Evolutionary conservation across 2,329 filamentous ascomycete genomes (phyloP).

Genomic region (Periconia macrospinosa): DNA sequence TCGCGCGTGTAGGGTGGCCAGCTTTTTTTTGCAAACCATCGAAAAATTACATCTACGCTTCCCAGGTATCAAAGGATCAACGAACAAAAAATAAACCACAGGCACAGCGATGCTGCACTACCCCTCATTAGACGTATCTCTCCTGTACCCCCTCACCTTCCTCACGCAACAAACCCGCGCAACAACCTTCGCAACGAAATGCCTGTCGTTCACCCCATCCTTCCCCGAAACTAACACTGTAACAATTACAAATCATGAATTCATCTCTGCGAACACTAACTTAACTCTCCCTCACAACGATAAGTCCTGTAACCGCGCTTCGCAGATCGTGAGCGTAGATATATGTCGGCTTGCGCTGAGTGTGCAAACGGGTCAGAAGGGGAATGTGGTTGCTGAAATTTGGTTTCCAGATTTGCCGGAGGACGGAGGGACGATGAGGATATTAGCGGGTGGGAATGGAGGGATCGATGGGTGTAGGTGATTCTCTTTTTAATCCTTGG

Average conservation of each 20-base stretch:
- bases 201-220: conserved; percentile 23
- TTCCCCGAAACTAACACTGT: conserved; percentile 22
- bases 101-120: too few relatives aligned
- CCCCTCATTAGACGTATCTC: too few relatives aligned
- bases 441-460: conserved; percentile 46
- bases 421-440: conserved; percentile 40
- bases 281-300: conserved; percentile 43
- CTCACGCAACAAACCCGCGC: too few relatives aligned
- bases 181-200: too few relatives aligned
- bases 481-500: not conserved
- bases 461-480: conserved; percentile 40
- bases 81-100: too few relatives aligned
- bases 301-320: conserved; percentile 36
- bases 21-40: too few relatives aligned
- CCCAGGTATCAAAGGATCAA: too few relatives aligned
- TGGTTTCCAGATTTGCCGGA: conserved; percentile 43
- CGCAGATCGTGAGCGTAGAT: conserved; percentile 40
- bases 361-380: conserved; percentile 43
- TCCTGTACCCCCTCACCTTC: too few relatives aligned
- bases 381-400: conserved; percentile 47
- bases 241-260: conserved; percentile 32
- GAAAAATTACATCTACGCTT: too few relatives aligned
- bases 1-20: too few relatives aligned
- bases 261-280: conserved; percentile 42
- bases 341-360: conserved; percentile 48